These are phyloP conservation scores for Litchi chinensis DNA, from an alignment of 345 rosid genomes.

Conservation along the genomic window DNA sequence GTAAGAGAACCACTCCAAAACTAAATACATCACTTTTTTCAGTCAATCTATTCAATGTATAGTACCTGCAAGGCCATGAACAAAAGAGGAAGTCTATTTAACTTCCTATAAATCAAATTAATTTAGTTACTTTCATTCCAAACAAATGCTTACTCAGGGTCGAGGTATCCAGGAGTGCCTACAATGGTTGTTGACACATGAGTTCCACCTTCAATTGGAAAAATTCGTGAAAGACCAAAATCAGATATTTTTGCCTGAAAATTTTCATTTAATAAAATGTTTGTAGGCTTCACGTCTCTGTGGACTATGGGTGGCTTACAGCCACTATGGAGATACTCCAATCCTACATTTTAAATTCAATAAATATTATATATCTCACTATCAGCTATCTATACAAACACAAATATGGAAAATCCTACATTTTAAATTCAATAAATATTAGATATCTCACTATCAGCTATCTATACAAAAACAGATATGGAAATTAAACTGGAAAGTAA, in stretches of 20 bases:
- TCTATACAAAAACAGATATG: too few species aligned
- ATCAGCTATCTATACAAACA: too few species aligned
- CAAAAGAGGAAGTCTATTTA: neutral
- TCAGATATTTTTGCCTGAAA: constrained; percentile 29
- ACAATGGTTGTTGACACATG: constrained; percentile 42
- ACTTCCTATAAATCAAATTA: neutral
- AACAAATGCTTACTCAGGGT: constrained; percentile 19
- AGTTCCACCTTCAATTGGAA: constrained; percentile 35
- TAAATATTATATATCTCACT: too few species aligned
- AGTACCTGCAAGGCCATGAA: constrained; percentile 24
- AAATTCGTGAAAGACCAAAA: constrained; percentile 33
- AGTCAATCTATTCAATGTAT: constrained; percentile 31
- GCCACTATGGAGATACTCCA: constrained; percentile 28
- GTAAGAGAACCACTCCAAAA: constrained; percentile 46
- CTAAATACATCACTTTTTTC: constrained; percentile 48
- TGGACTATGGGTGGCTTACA: constrained; percentile 17
- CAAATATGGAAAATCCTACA: too few species aligned
- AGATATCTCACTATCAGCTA: neutral
- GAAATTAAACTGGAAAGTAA: too few species aligned
- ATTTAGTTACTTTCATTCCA: neutral
- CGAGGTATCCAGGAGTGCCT: constrained; percentile 56
- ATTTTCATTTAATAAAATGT: constrained; percentile 34
- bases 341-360: too few species aligned
- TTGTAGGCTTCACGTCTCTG: constrained; percentile 40
- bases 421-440: neutral